Percentiles rank a stretch among this genome's conserved stretches.
phyloP scores from a whole-genome alignment of 2,329 filamentous ascomycete genomes.

The Curvularia eragrostidis region DNA sequence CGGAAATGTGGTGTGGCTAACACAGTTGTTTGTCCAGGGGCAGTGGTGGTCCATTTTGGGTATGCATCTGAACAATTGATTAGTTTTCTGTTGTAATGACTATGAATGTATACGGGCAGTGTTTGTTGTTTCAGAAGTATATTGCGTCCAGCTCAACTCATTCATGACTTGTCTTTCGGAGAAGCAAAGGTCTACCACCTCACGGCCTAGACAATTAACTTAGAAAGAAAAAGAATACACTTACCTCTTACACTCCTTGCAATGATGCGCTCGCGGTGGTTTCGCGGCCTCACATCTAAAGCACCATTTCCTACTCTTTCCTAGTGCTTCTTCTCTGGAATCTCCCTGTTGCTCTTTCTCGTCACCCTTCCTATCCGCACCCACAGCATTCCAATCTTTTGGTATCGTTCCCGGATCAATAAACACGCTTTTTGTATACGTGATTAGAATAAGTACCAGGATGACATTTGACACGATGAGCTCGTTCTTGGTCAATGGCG shows the following conservation, averaged over 20 bases:
- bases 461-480: slow-evolving; percentile 70
- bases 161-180: not conserved
- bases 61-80: slow-evolving; percentile 62
- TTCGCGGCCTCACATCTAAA: slow-evolving; percentile 77
- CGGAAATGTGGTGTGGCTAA: slow-evolving; percentile 80
- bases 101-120: not conserved
- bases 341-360: not conserved
- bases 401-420: slow-evolving; percentile 65
- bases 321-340: slow-evolving; percentile 4
- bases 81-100: not conserved
- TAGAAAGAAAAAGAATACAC: not conserved
- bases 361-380: not conserved
- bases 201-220: not conserved
- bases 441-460: slow-evolving; percentile 69
- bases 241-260: slow-evolving; percentile 72
- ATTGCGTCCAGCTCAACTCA: not conserved
- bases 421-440: slow-evolving; percentile 70
- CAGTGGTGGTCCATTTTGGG: slow-evolving; percentile 89
- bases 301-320: slow-evolving; percentile 67
- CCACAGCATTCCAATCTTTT: slow-evolving; percentile 27
- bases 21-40: slow-evolving; percentile 84
- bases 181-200: not conserved
- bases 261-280: slow-evolving; percentile 81
- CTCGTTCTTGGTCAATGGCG: slow-evolving; percentile 65
- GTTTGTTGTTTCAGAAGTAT: not conserved